A percentile compares a stretch with the other conserved stretches of the same genome.
These are phyloP conservation scores for Priceomyces medius DNA, from an alignment of 805 yeast genomes.

Conservation along the genomic window DNA sequence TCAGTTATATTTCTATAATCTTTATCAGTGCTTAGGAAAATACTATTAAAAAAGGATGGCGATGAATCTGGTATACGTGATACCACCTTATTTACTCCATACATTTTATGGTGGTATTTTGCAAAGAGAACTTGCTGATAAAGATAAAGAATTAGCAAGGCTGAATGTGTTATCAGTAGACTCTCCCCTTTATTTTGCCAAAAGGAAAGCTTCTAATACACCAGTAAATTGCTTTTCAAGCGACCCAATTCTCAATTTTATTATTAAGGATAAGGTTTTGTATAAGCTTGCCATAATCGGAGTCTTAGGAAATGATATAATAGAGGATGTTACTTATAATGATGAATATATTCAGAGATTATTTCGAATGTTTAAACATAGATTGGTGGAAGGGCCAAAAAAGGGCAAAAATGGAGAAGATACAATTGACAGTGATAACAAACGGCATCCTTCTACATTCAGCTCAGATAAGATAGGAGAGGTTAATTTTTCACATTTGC, in stretches of 20 bases:
- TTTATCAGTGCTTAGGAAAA: neutral
- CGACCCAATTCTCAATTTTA: slow-evolving; percentile 29
- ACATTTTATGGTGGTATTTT: slow-evolving; percentile 36
- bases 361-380: slow-evolving; percentile 29
- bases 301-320: slow-evolving; percentile 33
- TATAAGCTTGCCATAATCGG: slow-evolving; percentile 38
- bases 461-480: slow-evolving; percentile 19
- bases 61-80: slow-evolving; percentile 27
- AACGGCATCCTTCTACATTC: slow-evolving; percentile 2
- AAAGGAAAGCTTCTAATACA: slow-evolving; percentile 7
- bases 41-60: neutral
- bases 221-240: slow-evolving; percentile 22
- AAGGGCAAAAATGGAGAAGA: slow-evolving; percentile 6
- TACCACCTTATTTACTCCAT: slow-evolving; percentile 44
- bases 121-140: slow-evolving; percentile 21
- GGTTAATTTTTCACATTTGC: slow-evolving; percentile 9
- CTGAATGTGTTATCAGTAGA: slow-evolving; percentile 25
- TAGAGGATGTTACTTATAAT: slow-evolving; percentile 17
- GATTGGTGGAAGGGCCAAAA: slow-evolving; percentile 20
- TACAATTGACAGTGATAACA: slow-evolving; percentile 3
- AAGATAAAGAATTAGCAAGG: slow-evolving; percentile 24
- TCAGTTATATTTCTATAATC: neutral
- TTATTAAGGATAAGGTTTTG: slow-evolving; percentile 31
- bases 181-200: slow-evolving; percentile 25
- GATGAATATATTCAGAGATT: slow-evolving; percentile 32